Percentiles rank a stretch among this genome's conserved stretches.
Conservation (phyloP, 1,139 yeast species). For the Nadsonia commutata region DNA sequence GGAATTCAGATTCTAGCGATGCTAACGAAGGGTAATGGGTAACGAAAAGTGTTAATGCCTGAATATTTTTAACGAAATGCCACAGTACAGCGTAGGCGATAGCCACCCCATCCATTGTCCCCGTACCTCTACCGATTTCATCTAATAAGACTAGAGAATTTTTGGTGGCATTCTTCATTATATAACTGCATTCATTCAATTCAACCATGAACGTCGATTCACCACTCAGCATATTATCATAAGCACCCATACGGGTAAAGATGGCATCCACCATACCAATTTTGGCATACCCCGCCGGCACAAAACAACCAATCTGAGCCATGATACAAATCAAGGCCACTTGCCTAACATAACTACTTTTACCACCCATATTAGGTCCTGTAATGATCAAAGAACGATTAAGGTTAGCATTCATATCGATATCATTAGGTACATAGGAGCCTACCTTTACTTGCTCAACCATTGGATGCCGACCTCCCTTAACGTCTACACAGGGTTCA, state of each 20-base stretch:
- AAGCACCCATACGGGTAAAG: constrained; percentile 48
- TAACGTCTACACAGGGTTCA: constrained; percentile 36
- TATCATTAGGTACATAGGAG: constrained; percentile 57
- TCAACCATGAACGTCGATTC: constrained; percentile 70
- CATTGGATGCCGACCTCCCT: constrained; percentile 65
- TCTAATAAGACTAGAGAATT: constrained; percentile 46
- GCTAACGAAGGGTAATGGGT: constrained; percentile 78
- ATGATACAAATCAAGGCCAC: constrained; percentile 47
- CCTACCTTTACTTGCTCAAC: constrained; percentile 37
- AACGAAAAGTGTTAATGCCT: constrained; percentile 58
- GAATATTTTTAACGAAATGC: constrained; percentile 34
- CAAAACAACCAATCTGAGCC: constrained; percentile 86
- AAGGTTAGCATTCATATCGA: constrained; percentile 31
- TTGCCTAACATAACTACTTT: constrained; percentile 54
- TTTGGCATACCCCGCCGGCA: constrained; percentile 45
- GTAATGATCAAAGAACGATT: constrained; percentile 43
- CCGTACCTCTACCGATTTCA: constrained; percentile 65
- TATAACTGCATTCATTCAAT: constrained; percentile 48
- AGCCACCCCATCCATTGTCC: constrained; percentile 80
- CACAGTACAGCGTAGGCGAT: constrained; percentile 67
- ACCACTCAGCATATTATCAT: constrained; percentile 51
- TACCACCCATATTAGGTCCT: constrained; percentile 72
- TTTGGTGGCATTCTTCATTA: constrained; percentile 33
- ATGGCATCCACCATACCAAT: constrained; percentile 49
- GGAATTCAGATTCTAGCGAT: constrained; percentile 31